Conservation (phyloP, 202 grass and related monocot genomes). For the Setaria viridis region DNA sequence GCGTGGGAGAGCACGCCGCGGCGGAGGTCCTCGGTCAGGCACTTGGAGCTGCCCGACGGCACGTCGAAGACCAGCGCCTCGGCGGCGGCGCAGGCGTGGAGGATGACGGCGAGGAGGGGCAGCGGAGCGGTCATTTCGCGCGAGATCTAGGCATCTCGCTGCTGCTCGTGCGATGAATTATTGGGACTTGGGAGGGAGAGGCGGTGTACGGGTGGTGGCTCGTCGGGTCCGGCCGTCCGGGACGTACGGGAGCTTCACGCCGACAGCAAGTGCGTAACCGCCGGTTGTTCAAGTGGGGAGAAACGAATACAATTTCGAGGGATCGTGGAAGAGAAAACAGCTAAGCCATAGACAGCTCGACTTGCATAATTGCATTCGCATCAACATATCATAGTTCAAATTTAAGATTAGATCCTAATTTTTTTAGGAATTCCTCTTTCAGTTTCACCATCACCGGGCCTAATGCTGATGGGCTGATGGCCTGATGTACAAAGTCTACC, state of each 20-base stretch:
- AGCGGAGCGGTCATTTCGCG: not conserved
- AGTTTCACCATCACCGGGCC: no score
- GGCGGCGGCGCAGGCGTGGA: not conserved
- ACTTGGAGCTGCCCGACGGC: conserved; percentile 22
- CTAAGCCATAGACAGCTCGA: no score
- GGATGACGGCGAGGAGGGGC: not conserved
- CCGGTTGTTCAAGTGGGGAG: no score
- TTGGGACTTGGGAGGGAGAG: not conserved
- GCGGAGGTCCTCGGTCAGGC: conserved; percentile 7
- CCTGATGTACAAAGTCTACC: no score
- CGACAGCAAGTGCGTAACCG: not conserved
- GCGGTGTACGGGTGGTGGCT: not conserved
- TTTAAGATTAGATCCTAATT: no score
- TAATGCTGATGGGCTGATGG: no score
- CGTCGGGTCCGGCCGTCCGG: not conserved
- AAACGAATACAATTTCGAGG: no score
- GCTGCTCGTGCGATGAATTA: not conserved
- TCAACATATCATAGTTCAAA: no score
- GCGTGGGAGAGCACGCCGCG: conserved; percentile 3
- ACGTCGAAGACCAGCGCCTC: not conserved
- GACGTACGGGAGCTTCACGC: not conserved
- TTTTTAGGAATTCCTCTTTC: no score
- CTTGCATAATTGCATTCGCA: no score
- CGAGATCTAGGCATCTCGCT: conserved; percentile 18
- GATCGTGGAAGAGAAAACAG: no score